These are phyloP conservation scores for Venturia carpophila DNA, from an alignment of 2,329 filamentous ascomycete genomes.

Conservation along the genomic window DNA sequence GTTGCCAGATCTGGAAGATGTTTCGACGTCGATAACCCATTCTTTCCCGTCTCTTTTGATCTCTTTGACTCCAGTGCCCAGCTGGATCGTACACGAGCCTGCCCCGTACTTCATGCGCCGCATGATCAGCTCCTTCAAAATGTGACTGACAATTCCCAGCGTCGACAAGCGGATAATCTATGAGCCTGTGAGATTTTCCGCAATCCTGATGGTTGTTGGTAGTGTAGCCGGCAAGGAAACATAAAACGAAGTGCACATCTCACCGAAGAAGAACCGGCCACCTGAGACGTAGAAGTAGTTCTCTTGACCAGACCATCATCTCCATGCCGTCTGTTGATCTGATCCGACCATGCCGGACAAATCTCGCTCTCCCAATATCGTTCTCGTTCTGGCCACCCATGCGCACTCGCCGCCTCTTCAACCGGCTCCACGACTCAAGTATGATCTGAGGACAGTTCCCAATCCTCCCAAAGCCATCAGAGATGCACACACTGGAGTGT, in stretches of 20 bases:
- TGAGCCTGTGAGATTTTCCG: not conserved
- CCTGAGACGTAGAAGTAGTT: too few relatives aligned
- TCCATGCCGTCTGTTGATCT: not conserved
- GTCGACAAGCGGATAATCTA: not conserved
- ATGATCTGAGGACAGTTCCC: constrained; percentile 22
- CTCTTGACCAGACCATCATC: not conserved
- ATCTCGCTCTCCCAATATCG: not conserved
- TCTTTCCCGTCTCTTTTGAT: constrained; percentile 27
- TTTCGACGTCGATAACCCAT: constrained; percentile 28
- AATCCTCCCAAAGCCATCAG: constrained; percentile 22
- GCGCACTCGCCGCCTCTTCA: constrained; percentile 21
- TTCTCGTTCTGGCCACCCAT: constrained; percentile 22
- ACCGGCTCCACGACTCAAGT: constrained; percentile 22
- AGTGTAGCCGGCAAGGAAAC: too few relatives aligned
- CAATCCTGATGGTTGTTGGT: not conserved
- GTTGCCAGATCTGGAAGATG: constrained; percentile 23
- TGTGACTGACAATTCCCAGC: not conserved
- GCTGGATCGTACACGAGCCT: constrained; percentile 20
- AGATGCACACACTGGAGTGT: constrained; percentile 21
- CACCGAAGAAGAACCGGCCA: not conserved
- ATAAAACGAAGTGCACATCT: not conserved
- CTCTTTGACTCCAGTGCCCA: constrained; percentile 28
- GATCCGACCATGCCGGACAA: not conserved
- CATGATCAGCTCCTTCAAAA: not conserved
- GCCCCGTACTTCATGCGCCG: not conserved